phyloP scores from a whole-genome alignment of 129 eudicot species.

The Tanacetum coccineum region DNA sequence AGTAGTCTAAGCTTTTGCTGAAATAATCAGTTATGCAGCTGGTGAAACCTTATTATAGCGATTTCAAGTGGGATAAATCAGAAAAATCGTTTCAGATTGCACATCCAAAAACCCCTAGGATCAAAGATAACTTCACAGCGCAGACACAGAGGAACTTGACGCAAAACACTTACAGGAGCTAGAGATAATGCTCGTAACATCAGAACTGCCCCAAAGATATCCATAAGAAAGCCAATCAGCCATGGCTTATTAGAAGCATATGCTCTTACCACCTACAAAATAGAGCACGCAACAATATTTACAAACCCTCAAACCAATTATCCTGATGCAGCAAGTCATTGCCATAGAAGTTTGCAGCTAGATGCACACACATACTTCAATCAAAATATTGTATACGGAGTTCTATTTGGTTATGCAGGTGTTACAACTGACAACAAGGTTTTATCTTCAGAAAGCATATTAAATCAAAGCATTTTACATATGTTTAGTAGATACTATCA shows the following conservation, averaged over 20 bases:
- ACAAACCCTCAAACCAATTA: background rate
- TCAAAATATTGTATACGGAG: too few relatives aligned
- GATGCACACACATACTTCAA: background rate
- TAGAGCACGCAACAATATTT: slow-evolving; percentile 4
- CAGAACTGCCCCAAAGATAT: slow-evolving; percentile 85
- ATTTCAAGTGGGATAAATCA: background rate
- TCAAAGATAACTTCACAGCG: slow-evolving; percentile 17
- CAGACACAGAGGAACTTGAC: slow-evolving; percentile 9
- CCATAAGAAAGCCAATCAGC: slow-evolving; percentile 83
- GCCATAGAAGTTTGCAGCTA: background rate
- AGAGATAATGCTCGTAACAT: slow-evolving; percentile 95
- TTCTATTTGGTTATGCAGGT: background rate
- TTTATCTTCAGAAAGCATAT: background rate
- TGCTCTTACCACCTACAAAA: slow-evolving; percentile 75
- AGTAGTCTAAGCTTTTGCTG: background rate
- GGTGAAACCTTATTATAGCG: background rate
- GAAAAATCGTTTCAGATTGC: background rate
- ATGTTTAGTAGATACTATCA: background rate
- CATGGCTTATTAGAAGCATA: slow-evolving; percentile 85
- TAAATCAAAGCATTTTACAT: background rate
- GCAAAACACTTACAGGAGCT: slow-evolving; percentile 74
- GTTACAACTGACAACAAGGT: background rate
- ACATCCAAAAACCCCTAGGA: background rate
- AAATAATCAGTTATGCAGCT: background rate
- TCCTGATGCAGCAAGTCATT: background rate